Percentiles rank a stretch among this genome's conserved stretches.
These are phyloP conservation scores for Pulveroboletus frians DNA, from an alignment of 768 basidiomycete species.

Conservation along the genomic window DNA sequence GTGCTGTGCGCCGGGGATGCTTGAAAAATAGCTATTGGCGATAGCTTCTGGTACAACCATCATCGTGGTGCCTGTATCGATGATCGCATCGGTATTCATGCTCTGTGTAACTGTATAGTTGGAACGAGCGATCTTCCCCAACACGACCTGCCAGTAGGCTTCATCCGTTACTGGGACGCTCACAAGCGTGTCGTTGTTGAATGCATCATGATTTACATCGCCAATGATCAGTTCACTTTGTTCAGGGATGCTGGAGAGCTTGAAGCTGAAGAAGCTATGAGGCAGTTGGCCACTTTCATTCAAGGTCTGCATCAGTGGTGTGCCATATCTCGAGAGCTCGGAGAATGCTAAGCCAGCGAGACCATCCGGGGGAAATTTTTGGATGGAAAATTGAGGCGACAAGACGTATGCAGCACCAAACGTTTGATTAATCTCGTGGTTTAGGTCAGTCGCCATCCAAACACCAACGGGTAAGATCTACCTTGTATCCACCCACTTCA, in stretches of 20 bases:
- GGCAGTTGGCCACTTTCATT: slow-evolving; percentile 25
- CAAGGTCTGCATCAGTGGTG: slow-evolving; percentile 40
- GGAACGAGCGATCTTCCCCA: slow-evolving; percentile 16
- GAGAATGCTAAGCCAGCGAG: slow-evolving; percentile 38
- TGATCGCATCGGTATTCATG: slow-evolving; percentile 17
- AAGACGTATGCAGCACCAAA: slow-evolving; percentile 17
- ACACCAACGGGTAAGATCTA: slow-evolving; percentile 7
- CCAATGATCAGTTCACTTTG: slow-evolving; percentile 18
- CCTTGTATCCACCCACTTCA: slow-evolving; percentile 29
- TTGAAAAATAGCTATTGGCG: slow-evolving; percentile 22
- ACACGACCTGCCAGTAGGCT: slow-evolving; percentile 35
- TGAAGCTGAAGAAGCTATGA: slow-evolving; percentile 39
- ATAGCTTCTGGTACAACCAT: slow-evolving; percentile 11
- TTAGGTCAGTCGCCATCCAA: not conserved
- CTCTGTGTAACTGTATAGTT: not conserved
- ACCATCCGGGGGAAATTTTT: slow-evolving; percentile 28
- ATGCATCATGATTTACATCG: slow-evolving; percentile 42
- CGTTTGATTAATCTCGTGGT: slow-evolving; percentile 30
- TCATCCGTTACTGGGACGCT: slow-evolving; percentile 23
- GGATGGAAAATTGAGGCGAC: not conserved
- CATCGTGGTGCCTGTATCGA: slow-evolving; percentile 32
- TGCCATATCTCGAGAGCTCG: slow-evolving; percentile 30
- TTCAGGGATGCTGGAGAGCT: slow-evolving; percentile 30
- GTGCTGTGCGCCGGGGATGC: slow-evolving; percentile 20
- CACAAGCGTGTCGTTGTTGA: slow-evolving; percentile 42